phyloP scores from a whole-genome alignment of 2,329 filamentous ascomycete genomes.

The Aspergillus spinulosporus region DNA sequence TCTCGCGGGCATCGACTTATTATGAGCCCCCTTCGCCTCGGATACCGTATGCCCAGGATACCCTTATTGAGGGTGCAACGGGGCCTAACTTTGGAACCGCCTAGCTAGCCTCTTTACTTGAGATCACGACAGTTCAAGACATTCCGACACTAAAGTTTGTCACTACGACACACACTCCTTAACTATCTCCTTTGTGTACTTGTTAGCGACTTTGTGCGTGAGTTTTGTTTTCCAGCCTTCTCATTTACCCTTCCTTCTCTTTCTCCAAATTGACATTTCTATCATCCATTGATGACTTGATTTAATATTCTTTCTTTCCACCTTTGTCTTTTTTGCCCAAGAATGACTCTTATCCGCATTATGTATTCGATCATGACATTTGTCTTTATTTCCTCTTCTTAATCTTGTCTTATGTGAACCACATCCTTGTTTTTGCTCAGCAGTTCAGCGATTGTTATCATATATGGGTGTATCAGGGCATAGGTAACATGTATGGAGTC shows the following conservation, averaged over 20 bases:
- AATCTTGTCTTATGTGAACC: slow-evolving; percentile 5
- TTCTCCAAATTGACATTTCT: neutral
- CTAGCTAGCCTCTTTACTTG: neutral
- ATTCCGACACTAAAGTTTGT: neutral
- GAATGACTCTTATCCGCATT: neutral
- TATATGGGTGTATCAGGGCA: neutral
- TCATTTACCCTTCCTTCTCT: neutral
- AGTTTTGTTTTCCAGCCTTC: neutral
- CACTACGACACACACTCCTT: neutral
- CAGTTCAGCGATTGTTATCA: slow-evolving; percentile 6
- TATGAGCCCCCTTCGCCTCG: slow-evolving; percentile 14
- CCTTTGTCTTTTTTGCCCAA: neutral
- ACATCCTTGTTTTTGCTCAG: slow-evolving; percentile 3
- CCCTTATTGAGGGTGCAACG: slow-evolving; percentile 8
- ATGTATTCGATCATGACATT: neutral
- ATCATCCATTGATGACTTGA: neutral
- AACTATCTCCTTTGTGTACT: neutral
- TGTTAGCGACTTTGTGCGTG: neutral
- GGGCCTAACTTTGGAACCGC: slow-evolving; percentile 8
- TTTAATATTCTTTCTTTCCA: neutral
- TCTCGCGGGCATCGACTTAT: slow-evolving; percentile 19
- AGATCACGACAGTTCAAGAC: neutral
- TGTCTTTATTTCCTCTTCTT: slow-evolving; percentile 7
- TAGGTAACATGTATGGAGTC: neutral
- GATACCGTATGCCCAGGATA: slow-evolving; percentile 3